Base-by-base conservation (phyloP, 164 flowering plant species). In the Litsea cubeba region DNA sequence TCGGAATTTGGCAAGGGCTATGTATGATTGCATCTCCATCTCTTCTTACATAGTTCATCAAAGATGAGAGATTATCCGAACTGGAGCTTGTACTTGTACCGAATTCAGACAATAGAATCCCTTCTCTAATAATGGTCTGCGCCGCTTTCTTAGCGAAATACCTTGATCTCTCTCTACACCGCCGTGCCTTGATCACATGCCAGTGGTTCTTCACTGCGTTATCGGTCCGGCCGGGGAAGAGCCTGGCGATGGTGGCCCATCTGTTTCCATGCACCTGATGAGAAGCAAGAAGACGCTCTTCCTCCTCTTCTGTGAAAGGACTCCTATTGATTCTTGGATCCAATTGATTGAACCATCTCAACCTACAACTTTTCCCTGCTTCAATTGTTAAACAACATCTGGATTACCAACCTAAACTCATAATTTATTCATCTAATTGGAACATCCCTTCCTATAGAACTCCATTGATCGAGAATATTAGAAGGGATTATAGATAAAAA, bases 161-260 rank as follows among this genome's bases (percentile, higher is more conserved):
- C 67, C 80, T 80, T 6, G 87, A 86, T 69, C 84, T 81, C 74
- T 89, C 88, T 64, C 89, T 81, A 69, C 75, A 76, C 64, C 82
- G 80, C 3, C 90, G 66, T 0, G 92, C 92, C 90, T 83, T 85
- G 68, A 87, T 82, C 50, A 87, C 90, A 74, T 89, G 91, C 93
- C 93, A 89, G 62, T 89, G 93, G 72, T 88, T 89, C 88, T 89
- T 89, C 62, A 89, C 89, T 6, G 91, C 94, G 49, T 89, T 88
- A 77, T 89, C 94, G 1, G 94, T 89, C 3, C 94, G 83, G 15
- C 91, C 90, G 0, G 94, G 93, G 64, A 89, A 89, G 32, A 82
- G 82, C 60, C 90, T 80, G 0, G 94, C 90, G 12, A 89, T 88
- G 1, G 85, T 78, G 5, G 89, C 84, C 91, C 91, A 89, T 77